Evolutionary conservation across 345 rosid species (phyloP).

Genomic region (Trapa incisa): DNA sequence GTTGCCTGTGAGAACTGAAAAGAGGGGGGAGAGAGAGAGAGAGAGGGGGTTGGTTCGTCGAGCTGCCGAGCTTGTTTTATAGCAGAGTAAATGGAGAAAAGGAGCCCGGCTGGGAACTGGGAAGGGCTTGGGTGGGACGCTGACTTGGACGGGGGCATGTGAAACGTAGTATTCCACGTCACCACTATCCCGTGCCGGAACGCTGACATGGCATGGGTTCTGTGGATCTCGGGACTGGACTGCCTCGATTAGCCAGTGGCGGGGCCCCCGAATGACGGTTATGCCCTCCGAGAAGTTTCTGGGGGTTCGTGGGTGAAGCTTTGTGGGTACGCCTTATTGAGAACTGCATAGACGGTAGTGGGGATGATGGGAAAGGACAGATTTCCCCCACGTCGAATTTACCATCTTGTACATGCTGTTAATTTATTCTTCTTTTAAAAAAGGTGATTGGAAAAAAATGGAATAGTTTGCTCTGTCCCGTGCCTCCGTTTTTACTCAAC

Average conservation of each 20-base stretch:
- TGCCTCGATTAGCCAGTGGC: too few relatives aligned
- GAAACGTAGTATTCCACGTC: too few relatives aligned
- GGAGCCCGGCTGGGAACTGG: neutral
- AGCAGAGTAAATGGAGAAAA: neutral
- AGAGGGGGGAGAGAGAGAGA: neutral
- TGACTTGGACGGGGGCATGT: constrained; percentile 1
- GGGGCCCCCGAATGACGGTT: neutral
- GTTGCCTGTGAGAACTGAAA: neutral
- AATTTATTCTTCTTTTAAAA: neutral
- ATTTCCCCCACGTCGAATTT: constrained; percentile 1
- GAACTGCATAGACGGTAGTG: neutral
- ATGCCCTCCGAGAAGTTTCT: neutral
- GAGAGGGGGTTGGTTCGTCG: neutral
- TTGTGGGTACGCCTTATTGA: neutral
- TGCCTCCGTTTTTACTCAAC: neutral
- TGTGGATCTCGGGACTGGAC: too few relatives aligned
- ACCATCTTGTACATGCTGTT: neutral
- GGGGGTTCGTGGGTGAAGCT: neutral
- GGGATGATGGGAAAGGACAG: constrained; percentile 3
- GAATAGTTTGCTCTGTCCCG: neutral
- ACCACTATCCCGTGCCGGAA: neutral
- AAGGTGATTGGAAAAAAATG: too few relatives aligned
- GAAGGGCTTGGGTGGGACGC: neutral
- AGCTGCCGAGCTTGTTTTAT: neutral
- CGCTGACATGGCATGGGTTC: neutral